Evolutionary conservation across 106 monocot genomes (phyloP), one percentile per base, ranked within the genome.

Genomic region (Apostasia ramifera): DNA sequence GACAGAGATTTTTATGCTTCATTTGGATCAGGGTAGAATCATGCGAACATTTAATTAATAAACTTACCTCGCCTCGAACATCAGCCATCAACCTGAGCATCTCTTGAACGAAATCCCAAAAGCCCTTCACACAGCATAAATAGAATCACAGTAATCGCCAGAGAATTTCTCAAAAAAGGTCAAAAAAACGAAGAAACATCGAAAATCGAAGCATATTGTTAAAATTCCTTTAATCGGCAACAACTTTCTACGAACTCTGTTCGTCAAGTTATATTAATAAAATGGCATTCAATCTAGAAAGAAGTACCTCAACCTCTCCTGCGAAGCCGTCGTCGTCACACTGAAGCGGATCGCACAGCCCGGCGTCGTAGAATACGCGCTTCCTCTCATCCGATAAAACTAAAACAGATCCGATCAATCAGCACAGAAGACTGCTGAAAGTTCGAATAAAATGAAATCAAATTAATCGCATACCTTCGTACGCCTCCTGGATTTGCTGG

Each of bases 401-500:
- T 87, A 70, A 62, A 63, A 61, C 3, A 51, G 10, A 46, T 46
- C 37, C 7, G 6, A 6, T 57, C 10, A 38, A 0, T 13, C n/a
- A 12, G 37, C 8, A 52, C 52, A 52, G 52, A 43, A 3, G 66
- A 50, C 44, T 39, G 1, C 40, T 11, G 40, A 55, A 45, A 40
- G 47, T 7, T 26, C 15, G n/a, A 37, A 37, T 7, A 63, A 73
- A 74, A 44, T 15, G 40, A n/a, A 68, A 13, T 5, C 5, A 44
- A 41, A n/a, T 50, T 26, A 52, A 39, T 45, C 68, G 6, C 9
- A 42, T 80, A 87, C 86, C 86, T 83, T 83, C 74, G 52, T 87
- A 83, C 2, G 87, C 87, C 53, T 88, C 83, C 66, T 84, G 84
- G 45, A 81, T 73, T 38, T 74, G 77, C 77, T 84, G 84, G 62